These are phyloP conservation scores for Aspergillaceae sp. DNA, from an alignment of 2,329 filamentous ascomycete species.

Conservation along the genomic window DNA sequence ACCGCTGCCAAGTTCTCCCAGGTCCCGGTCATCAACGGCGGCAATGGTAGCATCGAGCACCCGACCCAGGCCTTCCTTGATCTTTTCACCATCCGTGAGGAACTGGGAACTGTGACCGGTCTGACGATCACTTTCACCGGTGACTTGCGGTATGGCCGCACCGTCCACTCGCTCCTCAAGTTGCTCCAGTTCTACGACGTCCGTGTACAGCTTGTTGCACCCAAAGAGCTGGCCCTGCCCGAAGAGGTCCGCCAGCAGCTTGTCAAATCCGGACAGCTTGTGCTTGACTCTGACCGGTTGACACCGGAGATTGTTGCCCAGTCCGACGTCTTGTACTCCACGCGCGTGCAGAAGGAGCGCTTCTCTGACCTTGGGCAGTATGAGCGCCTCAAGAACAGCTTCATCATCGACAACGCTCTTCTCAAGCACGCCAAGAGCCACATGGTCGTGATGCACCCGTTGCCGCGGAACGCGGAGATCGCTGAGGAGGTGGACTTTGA, in stretches of 20 bases:
- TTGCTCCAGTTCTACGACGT: conserved; percentile 94
- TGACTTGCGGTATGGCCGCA: conserved; percentile 85
- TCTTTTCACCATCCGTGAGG: conserved; percentile 96
- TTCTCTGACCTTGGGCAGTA: conserved; percentile 76
- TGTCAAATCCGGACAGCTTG: conserved; percentile 64
- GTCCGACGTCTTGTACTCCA: conserved; percentile 94
- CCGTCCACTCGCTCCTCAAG: conserved; percentile 91
- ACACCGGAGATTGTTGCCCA: conserved; percentile 78
- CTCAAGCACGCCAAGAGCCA: conserved; percentile 84
- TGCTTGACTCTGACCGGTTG: conserved; percentile 65
- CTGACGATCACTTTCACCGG: conserved; percentile 94
- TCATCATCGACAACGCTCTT: conserved; percentile 82
- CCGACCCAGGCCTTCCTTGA: conserved; percentile 96
- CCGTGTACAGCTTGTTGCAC: conserved; percentile 82
- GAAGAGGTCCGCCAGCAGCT: conserved; percentile 64
- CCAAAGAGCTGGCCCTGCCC: conserved; percentile 69
- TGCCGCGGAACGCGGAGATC: conserved; percentile 89
- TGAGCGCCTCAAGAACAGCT: conserved; percentile 77
- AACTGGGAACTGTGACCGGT: conserved; percentile 89
- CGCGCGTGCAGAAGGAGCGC: conserved; percentile 90
- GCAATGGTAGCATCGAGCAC: conserved; percentile 92
- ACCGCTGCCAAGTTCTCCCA: conserved; percentile 78
- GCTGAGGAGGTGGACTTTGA: conserved; percentile 96
- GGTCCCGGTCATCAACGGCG: conserved; percentile 92
- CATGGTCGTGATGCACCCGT: conserved; percentile 91